A percentile compares a stretch with the other conserved stretches of the same genome.
Conservation (phyloP, 208 protist genomes). For the Acanthamoeba sp. region DNA sequence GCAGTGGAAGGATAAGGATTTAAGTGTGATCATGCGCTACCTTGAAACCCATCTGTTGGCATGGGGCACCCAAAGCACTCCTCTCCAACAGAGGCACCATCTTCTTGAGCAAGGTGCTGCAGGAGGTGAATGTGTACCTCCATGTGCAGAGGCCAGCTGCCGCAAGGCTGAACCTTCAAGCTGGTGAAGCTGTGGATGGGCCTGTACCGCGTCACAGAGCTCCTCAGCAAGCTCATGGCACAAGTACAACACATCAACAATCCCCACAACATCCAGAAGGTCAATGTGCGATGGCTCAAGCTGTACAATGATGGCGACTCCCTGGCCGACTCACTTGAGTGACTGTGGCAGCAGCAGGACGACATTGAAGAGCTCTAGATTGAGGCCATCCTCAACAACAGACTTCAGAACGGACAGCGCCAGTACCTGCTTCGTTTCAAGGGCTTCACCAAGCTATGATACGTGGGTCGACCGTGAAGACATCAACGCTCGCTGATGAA, state of each 20-base stretch:
- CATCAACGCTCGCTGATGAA: not conserved
- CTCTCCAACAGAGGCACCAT: slow-evolving; percentile 45
- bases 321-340: not conserved
- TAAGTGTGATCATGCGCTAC: not conserved
- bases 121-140: slow-evolving; percentile 31
- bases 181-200: not conserved
- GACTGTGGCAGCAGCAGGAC: not conserved
- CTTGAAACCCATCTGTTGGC: not conserved
- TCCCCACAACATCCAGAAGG: not conserved
- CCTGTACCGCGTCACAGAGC: not conserved
- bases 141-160: not conserved
- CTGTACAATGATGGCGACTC: not conserved
- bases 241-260: not conserved
- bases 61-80: slow-evolving; percentile 56
- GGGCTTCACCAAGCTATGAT: not conserved
- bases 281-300: not conserved
- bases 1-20: not conserved
- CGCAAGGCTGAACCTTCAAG: no score
- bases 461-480: not conserved
- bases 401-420: not conserved
- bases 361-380: not conserved
- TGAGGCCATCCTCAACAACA: not conserved
- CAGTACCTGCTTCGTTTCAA: slow-evolving; percentile 1
- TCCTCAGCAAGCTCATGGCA: not conserved
- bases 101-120: slow-evolving; percentile 45